Conservation (phyloP, 768 basidiomycete genomes). For the Termitomyces bulborhizus region DNA sequence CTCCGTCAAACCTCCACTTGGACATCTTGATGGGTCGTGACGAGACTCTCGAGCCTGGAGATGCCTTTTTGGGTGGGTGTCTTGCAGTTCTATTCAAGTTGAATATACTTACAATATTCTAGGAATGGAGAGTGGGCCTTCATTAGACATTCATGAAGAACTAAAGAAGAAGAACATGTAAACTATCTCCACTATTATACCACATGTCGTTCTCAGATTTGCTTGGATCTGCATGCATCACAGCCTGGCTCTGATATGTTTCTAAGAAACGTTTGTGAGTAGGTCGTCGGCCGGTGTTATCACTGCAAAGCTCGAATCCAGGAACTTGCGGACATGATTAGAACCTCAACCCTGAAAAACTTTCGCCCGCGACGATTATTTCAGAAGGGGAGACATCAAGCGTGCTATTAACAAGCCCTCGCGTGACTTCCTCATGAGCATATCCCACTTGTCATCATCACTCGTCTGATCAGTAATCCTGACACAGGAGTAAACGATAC, state of each 20-base stretch:
- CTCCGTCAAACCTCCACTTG: constrained; percentile 74
- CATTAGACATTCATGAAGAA: constrained; percentile 54
- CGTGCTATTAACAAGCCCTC: too few relatives aligned
- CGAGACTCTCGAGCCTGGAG: constrained; percentile 69
- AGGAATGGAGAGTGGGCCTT: constrained; percentile 50
- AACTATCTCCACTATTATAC: constrained; percentile 14
- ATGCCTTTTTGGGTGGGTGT: constrained; percentile 71
- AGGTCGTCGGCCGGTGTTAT: too few relatives aligned
- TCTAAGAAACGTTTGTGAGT: too few relatives aligned
- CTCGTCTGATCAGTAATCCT: too few relatives aligned
- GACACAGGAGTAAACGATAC: too few relatives aligned
- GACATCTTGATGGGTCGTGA: constrained; percentile 95
- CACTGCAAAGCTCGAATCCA: too few relatives aligned
- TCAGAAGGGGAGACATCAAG: too few relatives aligned
- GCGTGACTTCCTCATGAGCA: too few relatives aligned
- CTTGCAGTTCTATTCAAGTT: neutral
- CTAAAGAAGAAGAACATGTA: constrained; percentile 62
- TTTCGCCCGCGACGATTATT: too few relatives aligned
- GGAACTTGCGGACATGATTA: too few relatives aligned
- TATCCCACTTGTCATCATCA: too few relatives aligned
- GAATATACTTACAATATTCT: constrained; percentile 1
- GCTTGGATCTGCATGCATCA: neutral
- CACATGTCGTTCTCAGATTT: neutral
- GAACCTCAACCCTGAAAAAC: too few relatives aligned
- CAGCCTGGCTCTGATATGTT: neutral